These are phyloP conservation scores for Juglanconis juglandina DNA, from an alignment of 2,329 filamentous ascomycete species.

Conservation along the genomic window DNA sequence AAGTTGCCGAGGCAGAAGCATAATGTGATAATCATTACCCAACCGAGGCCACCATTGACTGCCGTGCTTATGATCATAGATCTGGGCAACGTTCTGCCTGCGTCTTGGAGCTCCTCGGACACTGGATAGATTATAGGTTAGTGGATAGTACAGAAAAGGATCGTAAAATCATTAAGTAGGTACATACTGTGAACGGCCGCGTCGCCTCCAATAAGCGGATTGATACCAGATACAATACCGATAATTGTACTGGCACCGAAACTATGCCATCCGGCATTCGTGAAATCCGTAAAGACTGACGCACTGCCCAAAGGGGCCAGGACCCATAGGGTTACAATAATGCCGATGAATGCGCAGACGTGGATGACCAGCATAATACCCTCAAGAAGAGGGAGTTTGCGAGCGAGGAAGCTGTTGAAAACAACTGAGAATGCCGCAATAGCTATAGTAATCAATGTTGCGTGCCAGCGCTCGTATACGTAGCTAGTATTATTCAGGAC, in stretches of 20 bases:
- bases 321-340: conserved; percentile 36
- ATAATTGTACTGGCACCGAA: conserved; percentile 33
- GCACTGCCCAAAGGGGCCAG: conserved; percentile 28
- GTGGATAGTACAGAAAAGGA: no score
- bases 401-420: conserved; percentile 41
- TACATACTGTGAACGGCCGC: conserved; percentile 23
- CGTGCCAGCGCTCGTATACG: no score
- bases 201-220: conserved; percentile 31
- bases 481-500: no score
- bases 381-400: conserved; percentile 39
- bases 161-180: no score
- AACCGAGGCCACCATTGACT: conserved; percentile 32
- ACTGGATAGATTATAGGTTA: neutral
- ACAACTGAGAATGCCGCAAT: conserved; percentile 31
- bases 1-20: conserved; percentile 15
- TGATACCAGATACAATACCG: conserved; percentile 35
- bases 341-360: conserved; percentile 40
- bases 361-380: conserved; percentile 41
- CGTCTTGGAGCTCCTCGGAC: conserved; percentile 31
- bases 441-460: no score
- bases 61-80: conserved; percentile 31
- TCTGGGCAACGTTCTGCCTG: conserved; percentile 26
- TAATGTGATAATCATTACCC: conserved; percentile 27
- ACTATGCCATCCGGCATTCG: conserved; percentile 30
- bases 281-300: conserved; percentile 30